Conservation (phyloP, 495 filamentous ascomycete genomes). For the Thermochaetoides thermophila region DNA sequence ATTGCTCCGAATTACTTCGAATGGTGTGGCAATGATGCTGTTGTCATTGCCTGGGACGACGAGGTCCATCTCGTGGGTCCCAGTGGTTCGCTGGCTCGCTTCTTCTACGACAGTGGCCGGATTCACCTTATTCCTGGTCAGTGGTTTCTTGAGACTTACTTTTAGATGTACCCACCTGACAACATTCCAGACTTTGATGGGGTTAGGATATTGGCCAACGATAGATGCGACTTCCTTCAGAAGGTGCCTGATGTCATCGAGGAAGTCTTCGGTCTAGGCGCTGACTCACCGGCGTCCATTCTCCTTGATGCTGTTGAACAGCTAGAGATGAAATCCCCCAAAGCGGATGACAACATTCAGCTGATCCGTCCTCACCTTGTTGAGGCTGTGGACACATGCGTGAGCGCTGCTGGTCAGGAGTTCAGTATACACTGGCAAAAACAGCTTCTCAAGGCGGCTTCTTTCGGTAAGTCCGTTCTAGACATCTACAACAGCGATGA, state of each 20-base stretch:
- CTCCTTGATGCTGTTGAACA: constrained; percentile 85
- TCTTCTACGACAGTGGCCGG: constrained; percentile 70
- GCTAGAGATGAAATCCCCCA: constrained; percentile 84
- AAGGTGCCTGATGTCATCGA: constrained; percentile 81
- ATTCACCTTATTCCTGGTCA: constrained; percentile 80
- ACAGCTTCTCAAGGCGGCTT: constrained; percentile 82
- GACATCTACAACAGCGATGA: constrained; percentile 96
- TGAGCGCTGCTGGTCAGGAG: constrained; percentile 83
- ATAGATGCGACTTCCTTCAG: constrained; percentile 88
- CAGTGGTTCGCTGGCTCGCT: constrained; percentile 61
- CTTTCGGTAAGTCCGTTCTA: constrained; percentile 90
- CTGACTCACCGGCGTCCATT: constrained; percentile 67
- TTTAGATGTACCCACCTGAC: constrained; percentile 33
- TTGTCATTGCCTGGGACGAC: constrained; percentile 93
- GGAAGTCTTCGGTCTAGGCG: constrained; percentile 76
- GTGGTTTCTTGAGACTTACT: constrained; percentile 28
- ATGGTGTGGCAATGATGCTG: constrained; percentile 94
- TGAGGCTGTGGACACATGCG: constrained; percentile 83
- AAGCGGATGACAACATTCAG: constrained; percentile 94
- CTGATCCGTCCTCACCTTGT: constrained; percentile 73
- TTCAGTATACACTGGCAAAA: constrained; percentile 88
- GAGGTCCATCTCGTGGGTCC: constrained; percentile 93
- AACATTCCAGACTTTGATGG: constrained; percentile 66
- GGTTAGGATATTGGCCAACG: constrained; percentile 72
- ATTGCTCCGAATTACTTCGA: constrained; percentile 77